Evolutionary conservation across 257 asterid species (phyloP).

Genomic region (Oldenlandia corymbosa): DNA sequence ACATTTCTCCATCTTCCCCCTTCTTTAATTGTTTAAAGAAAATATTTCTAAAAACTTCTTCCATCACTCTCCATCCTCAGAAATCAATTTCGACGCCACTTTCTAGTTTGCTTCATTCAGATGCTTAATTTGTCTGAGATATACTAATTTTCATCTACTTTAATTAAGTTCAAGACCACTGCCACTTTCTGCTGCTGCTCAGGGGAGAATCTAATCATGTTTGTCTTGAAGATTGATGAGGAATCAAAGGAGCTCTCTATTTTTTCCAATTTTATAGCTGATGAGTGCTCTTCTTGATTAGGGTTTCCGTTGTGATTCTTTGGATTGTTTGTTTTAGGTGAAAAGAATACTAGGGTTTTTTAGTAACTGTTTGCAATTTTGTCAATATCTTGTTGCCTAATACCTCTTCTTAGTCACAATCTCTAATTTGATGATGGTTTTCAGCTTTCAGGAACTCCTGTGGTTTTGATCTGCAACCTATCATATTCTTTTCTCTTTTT

Average conservation of each 20-base stretch:
- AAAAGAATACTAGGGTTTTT: slow-evolving; percentile 32
- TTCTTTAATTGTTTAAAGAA: background rate
- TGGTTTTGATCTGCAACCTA: too few species aligned
- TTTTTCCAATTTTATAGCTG: background rate
- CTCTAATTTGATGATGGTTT: background rate
- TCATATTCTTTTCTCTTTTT: background rate
- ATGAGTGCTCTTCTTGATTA: slow-evolving; percentile 12
- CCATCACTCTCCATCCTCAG: background rate
- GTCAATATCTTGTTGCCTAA: background rate
- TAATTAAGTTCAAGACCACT: background rate
- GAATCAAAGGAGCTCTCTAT: background rate
- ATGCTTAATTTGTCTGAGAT: too few species aligned
- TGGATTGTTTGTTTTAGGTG: background rate
- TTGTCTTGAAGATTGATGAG: background rate
- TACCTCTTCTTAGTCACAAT: background rate
- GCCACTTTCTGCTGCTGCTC: background rate
- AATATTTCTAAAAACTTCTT: background rate
- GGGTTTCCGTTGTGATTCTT: slow-evolving; percentile 21
- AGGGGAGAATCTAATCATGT: slow-evolving; percentile 6
- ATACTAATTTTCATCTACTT: background rate
- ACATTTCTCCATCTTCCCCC: background rate
- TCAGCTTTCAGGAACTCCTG: background rate
- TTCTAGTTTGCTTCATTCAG: background rate
- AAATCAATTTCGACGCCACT: background rate
- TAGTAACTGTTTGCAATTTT: background rate